Percentiles rank a stretch among this genome's conserved stretches.
phyloP scores from a whole-genome alignment of 192 early-diverging fungal species.

The Coemansia aciculifera region DNA sequence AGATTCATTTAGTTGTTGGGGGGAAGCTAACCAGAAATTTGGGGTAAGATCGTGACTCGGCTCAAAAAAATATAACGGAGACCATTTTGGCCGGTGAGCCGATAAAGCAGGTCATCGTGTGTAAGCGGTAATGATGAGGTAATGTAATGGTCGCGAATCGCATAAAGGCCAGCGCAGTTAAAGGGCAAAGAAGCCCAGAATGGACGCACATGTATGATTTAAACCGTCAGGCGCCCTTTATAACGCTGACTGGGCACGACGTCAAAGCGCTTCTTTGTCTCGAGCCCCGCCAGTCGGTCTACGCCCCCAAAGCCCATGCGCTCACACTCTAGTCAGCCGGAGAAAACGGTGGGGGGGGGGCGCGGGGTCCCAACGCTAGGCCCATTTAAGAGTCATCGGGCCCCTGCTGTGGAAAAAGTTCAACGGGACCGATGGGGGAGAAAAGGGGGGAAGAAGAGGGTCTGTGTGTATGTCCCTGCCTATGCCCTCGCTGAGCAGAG shows the following conservation, averaged over 20 bases:
- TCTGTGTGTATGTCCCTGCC: background rate
- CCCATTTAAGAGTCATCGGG: background rate
- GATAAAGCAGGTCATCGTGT: background rate
- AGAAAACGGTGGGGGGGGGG: background rate
- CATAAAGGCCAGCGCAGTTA: background rate
- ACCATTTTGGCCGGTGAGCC: background rate
- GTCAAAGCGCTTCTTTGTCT: background rate
- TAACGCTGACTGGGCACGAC: background rate
- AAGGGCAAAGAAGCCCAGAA: background rate
- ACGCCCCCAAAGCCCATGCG: background rate
- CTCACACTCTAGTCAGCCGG: background rate
- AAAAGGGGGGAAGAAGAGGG: background rate
- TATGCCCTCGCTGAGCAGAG: background rate
- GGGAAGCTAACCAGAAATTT: background rate
- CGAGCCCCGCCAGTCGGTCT: background rate
- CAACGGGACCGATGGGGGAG: background rate
- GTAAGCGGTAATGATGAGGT: too few species aligned
- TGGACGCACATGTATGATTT: background rate
- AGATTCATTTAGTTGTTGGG: background rate
- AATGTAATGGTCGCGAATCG: too few species aligned
- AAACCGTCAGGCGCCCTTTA: background rate
- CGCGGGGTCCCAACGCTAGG: background rate
- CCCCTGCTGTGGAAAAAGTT: background rate
- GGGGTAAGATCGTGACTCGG: background rate
- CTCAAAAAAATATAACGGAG: background rate